Evolutionary conservation across 495 filamentous ascomycete species (phyloP).

Genomic region (Podospora anserina): DNA sequence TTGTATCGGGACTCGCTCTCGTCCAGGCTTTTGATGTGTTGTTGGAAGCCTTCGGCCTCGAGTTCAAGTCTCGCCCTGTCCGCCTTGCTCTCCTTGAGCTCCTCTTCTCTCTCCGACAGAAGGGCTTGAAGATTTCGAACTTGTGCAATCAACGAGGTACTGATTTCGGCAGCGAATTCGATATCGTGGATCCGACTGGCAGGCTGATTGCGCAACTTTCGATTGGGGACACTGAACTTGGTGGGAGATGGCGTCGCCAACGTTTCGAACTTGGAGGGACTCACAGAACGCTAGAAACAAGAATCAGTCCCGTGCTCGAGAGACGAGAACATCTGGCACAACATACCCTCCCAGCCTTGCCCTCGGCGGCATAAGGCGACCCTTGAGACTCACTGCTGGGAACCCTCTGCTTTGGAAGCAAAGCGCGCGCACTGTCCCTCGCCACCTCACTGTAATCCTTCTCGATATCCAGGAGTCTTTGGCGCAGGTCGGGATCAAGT

Average conservation of each 20-base stretch:
- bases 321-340: background rate
- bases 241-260: slow-evolving; percentile 85
- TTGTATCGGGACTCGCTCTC: slow-evolving; percentile 94
- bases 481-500: slow-evolving; percentile 76
- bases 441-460: slow-evolving; percentile 94
- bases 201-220: slow-evolving; percentile 88
- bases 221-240: slow-evolving; percentile 77
- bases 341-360: slow-evolving; percentile 53
- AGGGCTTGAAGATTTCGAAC: slow-evolving; percentile 82
- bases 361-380: slow-evolving; percentile 60
- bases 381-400: slow-evolving; percentile 61
- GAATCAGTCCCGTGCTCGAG: slow-evolving; percentile 24
- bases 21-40: slow-evolving; percentile 75
- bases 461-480: slow-evolving; percentile 82
- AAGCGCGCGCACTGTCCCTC: slow-evolving; percentile 81
- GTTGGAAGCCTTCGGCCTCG: slow-evolving; percentile 73
- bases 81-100: slow-evolving; percentile 66
- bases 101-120: slow-evolving; percentile 81
- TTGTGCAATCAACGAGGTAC: slow-evolving; percentile 82
- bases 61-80: slow-evolving; percentile 76
- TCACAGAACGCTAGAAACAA: slow-evolving; percentile 57
- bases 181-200: slow-evolving; percentile 85
- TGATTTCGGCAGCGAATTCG: slow-evolving; percentile 94
- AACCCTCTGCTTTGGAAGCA: slow-evolving; percentile 78
- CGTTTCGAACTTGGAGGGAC: slow-evolving; percentile 75